Conservation (phyloP, 2,329 filamentous ascomycete species). For the Fusarium redolens region DNA sequence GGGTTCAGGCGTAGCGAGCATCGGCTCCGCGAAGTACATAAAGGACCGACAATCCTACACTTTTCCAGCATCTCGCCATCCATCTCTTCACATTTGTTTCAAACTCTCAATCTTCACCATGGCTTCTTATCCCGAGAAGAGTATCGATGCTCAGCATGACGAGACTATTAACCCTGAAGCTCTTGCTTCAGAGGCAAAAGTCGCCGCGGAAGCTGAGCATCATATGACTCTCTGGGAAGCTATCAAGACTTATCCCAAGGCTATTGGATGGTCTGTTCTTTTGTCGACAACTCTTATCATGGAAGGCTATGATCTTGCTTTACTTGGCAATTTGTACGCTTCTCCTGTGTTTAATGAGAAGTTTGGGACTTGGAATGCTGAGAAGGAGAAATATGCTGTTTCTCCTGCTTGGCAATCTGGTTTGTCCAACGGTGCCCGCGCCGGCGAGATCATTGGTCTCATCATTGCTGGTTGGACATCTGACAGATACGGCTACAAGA, state of each 20-base stretch:
- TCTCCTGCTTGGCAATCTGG: slow-evolving; percentile 68
- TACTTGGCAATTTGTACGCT: slow-evolving; percentile 62
- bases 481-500: slow-evolving; percentile 62
- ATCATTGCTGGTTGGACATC: slow-evolving; percentile 64
- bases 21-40: slow-evolving; percentile 16
- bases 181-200: slow-evolving; percentile 53
- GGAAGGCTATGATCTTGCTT: slow-evolving; percentile 64
- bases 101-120: slow-evolving; percentile 22
- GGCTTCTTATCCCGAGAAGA: slow-evolving; percentile 39
- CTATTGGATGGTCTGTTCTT: slow-evolving; percentile 60
- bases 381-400: slow-evolving; percentile 57
- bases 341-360: slow-evolving; percentile 58
- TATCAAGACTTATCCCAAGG: slow-evolving; percentile 58
- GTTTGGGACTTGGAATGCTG: slow-evolving; percentile 55
- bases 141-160: slow-evolving; percentile 41
- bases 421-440: slow-evolving; percentile 63
- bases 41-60: neutral
- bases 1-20: neutral
- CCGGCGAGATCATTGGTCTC: slow-evolving; percentile 67
- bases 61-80: neutral
- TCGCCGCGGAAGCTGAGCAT: slow-evolving; percentile 55
- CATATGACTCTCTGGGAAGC: slow-evolving; percentile 55
- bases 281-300: slow-evolving; percentile 61
- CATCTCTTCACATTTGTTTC: neutral
- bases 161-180: slow-evolving; percentile 38